A percentile compares a stretch with the other conserved stretches of the same genome.
These are phyloP conservation scores for Globisporangium yorkense DNA, from an alignment of 352 stramenopile genomes.

Conservation along the genomic window DNA sequence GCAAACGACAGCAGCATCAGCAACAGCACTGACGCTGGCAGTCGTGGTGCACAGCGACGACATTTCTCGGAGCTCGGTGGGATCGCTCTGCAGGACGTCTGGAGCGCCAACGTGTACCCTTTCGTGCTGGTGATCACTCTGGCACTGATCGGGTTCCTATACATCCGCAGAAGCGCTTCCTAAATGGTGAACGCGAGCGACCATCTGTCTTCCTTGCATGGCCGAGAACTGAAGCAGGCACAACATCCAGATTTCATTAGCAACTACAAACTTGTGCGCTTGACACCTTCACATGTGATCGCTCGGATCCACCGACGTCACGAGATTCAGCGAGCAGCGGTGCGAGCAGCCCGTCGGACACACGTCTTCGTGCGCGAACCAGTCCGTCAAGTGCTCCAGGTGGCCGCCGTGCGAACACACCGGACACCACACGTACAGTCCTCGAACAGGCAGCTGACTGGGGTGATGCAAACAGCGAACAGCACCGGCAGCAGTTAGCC, in stretches of 20 bases:
- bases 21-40: background rate
- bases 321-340: conserved; percentile 45
- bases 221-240: background rate
- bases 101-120: conserved; percentile 2
- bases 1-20: background rate
- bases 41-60: background rate
- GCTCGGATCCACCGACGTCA: conserved; percentile 12
- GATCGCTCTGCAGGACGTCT: conserved; percentile 5
- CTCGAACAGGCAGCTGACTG: conserved; percentile 81
- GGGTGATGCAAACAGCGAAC: background rate
- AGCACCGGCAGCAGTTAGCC: background rate
- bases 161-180: background rate
- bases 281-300: conserved; percentile 7
- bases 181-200: background rate
- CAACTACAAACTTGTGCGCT: background rate
- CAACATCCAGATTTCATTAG: background rate
- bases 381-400: conserved; percentile 76
- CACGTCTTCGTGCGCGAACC: conserved; percentile 62
- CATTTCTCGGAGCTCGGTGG: conserved; percentile 7
- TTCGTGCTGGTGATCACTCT: background rate
- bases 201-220: background rate
- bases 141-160: conserved; percentile 2
- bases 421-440: conserved; percentile 89
- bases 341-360: conserved; percentile 79
- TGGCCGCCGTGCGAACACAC: conserved; percentile 89